A percentile compares a stretch with the other conserved stretches of the same genome.
These are phyloP conservation scores for Globisporangium takayamanum DNA, from an alignment of 352 stramenopile species.

Conservation along the genomic window DNA sequence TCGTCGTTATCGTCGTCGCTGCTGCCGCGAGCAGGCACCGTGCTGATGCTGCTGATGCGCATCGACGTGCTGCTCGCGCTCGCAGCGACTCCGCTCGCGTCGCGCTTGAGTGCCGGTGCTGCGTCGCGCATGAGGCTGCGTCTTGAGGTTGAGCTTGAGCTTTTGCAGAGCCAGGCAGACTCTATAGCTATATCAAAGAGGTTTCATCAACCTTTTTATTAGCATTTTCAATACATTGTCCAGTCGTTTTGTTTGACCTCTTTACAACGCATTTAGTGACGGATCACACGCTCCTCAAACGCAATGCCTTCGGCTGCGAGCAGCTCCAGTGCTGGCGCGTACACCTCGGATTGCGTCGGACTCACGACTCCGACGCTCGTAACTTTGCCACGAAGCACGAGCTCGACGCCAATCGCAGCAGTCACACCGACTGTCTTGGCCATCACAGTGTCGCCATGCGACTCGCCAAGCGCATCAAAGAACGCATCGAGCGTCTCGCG, in stretches of 20 bases:
- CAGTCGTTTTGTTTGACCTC: too few species aligned
- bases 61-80: not conserved
- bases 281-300: conserved; percentile 22
- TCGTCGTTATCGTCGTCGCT: not conserved
- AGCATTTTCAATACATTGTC: too few species aligned
- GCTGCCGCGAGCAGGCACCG: not conserved
- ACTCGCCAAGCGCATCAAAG: conserved; percentile 50
- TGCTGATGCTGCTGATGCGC: too few species aligned
- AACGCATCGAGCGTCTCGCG: conserved; percentile 41
- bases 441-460: conserved; percentile 66
- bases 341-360: conserved; percentile 51
- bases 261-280: not conserved
- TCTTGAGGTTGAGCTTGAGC: too few species aligned
- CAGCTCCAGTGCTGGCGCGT: conserved; percentile 33
- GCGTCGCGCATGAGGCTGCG: too few species aligned
- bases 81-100: not conserved
- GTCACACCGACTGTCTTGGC: conserved; percentile 82
- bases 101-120: not conserved
- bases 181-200: too few species aligned
- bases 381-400: conserved; percentile 59
- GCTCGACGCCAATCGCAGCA: conserved; percentile 62
- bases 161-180: too few species aligned
- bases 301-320: conserved; percentile 41
- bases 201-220: too few species aligned
- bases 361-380: conserved; percentile 41